These are phyloP conservation scores for Helotiales sp. DNA, from an alignment of 2,329 filamentous ascomycete species.

Conservation along the genomic window DNA sequence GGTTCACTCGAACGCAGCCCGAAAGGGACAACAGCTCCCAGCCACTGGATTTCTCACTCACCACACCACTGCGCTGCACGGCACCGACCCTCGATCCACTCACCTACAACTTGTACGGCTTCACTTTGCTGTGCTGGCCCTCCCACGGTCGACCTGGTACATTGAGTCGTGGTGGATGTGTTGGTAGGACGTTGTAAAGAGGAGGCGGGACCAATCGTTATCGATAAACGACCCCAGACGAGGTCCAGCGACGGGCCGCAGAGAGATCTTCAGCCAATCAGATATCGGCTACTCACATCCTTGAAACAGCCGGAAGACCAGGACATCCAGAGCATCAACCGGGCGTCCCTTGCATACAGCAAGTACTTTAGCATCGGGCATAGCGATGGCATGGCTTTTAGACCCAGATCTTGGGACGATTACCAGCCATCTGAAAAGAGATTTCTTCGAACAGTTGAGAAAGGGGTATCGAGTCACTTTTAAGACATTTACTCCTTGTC, in stretches of 20 bases:
- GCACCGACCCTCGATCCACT: constrained; percentile 7
- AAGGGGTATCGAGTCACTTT: not conserved
- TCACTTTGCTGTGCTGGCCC: constrained; percentile 15
- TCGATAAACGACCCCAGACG: constrained; percentile 3
- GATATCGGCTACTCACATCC: not conserved
- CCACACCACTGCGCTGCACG: not conserved
- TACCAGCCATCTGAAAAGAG: constrained; percentile 15
- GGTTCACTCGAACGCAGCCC: constrained; percentile 6
- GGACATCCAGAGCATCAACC: constrained; percentile 2
- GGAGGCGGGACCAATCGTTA: constrained; percentile 30
- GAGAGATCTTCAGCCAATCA: constrained; percentile 16
- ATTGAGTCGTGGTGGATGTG: constrained; percentile 6
- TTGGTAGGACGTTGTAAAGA: constrained; percentile 10
- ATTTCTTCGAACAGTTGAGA: not conserved
- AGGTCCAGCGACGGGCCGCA: constrained; percentile 19
- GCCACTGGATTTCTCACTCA: constrained; percentile 20
- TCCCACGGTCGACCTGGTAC: constrained; percentile 17
- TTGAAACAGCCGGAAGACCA: constrained; percentile 17
- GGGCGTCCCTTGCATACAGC: constrained; percentile 21
- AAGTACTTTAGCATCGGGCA: no score
- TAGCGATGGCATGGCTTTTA: not conserved
- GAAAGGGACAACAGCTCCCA: constrained; percentile 16
- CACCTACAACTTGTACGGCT: not conserved
- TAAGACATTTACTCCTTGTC: constrained; percentile 9
- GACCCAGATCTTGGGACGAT: constrained; percentile 9